Percentiles rank a stretch among this genome's conserved stretches.
Evolutionary conservation across 2,329 filamentous ascomycete genomes (phyloP).

Genomic region (Cladosporium sp.): DNA sequence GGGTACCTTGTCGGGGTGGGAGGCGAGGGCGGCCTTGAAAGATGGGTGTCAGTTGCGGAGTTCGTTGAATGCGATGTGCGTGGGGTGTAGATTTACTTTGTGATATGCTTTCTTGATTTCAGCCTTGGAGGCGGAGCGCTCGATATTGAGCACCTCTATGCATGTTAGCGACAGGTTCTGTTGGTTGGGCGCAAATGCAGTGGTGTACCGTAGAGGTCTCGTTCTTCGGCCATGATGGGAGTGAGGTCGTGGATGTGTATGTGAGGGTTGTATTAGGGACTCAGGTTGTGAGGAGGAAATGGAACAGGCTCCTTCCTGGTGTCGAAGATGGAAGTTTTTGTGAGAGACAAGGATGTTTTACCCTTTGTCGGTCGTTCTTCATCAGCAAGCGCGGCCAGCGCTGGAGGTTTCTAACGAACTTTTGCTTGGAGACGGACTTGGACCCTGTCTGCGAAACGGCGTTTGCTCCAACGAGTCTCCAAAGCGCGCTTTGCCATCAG

Average conservation of each 20-base stretch:
- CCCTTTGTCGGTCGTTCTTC: too few species aligned
- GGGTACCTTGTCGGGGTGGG: slow-evolving; percentile 93
- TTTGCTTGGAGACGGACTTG: not conserved
- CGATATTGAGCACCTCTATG: slow-evolving; percentile 73
- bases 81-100: slow-evolving; percentile 48
- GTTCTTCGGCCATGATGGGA: slow-evolving; percentile 39
- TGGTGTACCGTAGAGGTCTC: slow-evolving; percentile 53
- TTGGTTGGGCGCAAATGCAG: not conserved
- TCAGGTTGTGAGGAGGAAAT: not conserved
- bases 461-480: not conserved
- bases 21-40: slow-evolving; percentile 55
- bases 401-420: slow-evolving; percentile 3
- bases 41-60: not conserved
- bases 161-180: slow-evolving; percentile 25
- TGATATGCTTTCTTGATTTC: slow-evolving; percentile 96
- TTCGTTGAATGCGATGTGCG: slow-evolving; percentile 7
- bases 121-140: slow-evolving; percentile 64
- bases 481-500: not conserved
- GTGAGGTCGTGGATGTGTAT: not conserved
- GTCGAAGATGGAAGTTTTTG: not conserved
- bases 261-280: not conserved
- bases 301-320: too few species aligned
- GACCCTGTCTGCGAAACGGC: too few species aligned
- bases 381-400: not conserved
- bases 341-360: too few species aligned